Evolutionary conservation across 768 basidiomycete genomes (phyloP).

Genomic region (Exsudoporus frostii): DNA sequence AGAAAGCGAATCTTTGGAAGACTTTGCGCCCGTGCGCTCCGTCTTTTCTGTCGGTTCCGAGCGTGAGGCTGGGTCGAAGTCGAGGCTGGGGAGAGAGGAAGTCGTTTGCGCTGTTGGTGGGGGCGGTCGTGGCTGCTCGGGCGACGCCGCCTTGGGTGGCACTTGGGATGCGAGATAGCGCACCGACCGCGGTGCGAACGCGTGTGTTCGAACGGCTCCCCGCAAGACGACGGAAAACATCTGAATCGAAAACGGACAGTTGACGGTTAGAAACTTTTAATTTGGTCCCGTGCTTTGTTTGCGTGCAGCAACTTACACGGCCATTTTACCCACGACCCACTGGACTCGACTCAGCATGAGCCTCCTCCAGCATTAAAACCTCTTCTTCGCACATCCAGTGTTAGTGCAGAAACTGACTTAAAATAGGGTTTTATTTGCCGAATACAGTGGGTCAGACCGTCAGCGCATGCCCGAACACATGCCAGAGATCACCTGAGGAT

Average conservation of each 20-base stretch:
- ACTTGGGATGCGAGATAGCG: constrained; percentile 21
- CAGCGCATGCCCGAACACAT: too few species aligned
- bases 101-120: constrained; percentile 2
- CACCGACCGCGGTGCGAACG: constrained; percentile 16
- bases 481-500: too few species aligned
- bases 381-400: neutral
- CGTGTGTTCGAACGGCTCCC: constrained; percentile 20
- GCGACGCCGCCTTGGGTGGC: constrained; percentile 16
- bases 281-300: neutral
- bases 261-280: neutral
- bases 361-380: neutral
- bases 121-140: constrained; percentile 3
- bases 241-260: neutral
- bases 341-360: neutral
- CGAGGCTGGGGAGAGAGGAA: constrained; percentile 47
- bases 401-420: neutral
- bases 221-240: constrained; percentile 26
- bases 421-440: neutral
- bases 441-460: neutral
- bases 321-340: neutral
- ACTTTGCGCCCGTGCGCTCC: constrained; percentile 70
- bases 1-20: constrained; percentile 74
- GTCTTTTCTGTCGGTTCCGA: constrained; percentile 34
- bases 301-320: neutral
- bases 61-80: constrained; percentile 57